Evolutionary conservation across 2,329 filamentous ascomycete species (phyloP).

Genomic region (Cadophora luteo-olivacea): DNA sequence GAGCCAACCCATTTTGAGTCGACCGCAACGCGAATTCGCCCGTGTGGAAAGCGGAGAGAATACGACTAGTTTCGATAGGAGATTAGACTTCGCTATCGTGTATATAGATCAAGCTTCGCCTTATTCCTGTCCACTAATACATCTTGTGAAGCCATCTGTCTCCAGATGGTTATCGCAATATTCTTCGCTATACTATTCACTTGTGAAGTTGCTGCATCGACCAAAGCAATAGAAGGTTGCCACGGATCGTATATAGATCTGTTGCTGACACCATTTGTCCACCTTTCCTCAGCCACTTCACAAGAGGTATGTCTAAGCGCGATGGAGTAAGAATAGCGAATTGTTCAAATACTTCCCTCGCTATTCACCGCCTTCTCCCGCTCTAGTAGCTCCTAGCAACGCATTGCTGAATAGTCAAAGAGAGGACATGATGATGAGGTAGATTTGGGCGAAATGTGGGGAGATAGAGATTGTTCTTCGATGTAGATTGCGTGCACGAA

Average conservation of each 20-base stretch:
- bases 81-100: not conserved
- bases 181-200: not conserved
- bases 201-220: not conserved
- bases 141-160: not conserved
- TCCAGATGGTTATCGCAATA: not conserved
- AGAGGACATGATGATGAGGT: not conserved
- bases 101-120: not conserved
- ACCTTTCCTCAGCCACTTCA: not conserved
- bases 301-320: not conserved
- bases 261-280: not conserved
- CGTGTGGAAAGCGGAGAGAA: not conserved
- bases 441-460: not conserved
- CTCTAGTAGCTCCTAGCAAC: not conserved
- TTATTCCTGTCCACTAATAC: not conserved
- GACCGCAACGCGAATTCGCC: not conserved
- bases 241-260: not conserved
- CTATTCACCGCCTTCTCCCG: not conserved
- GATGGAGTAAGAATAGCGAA: not conserved
- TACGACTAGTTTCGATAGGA: not conserved
- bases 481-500: not conserved
- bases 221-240: not conserved
- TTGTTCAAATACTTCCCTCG: not conserved
- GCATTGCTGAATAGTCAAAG: not conserved
- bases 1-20: not conserved
- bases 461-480: not conserved